A percentile compares a stretch with the other conserved stretches of the same genome.
Evolutionary conservation across 169 alveolate species (phyloP).

Genomic region (Cyclospora cayetanensis): DNA sequence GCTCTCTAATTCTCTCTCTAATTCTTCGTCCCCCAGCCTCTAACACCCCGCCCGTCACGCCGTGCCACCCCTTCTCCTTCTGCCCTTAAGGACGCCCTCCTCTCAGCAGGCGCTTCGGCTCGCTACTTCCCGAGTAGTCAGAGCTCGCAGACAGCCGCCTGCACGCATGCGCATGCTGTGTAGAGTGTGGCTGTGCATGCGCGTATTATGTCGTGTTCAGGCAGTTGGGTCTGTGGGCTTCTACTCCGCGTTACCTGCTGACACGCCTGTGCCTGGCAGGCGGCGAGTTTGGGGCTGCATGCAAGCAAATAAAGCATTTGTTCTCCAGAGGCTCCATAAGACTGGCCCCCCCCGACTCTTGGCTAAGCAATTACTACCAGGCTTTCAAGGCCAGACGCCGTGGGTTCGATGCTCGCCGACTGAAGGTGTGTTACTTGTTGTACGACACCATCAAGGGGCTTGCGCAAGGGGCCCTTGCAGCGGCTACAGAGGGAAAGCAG

Average conservation of each 20-base stretch:
- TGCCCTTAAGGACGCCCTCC: no score
- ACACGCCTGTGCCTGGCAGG: conserved; percentile 10
- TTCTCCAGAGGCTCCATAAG: conserved; percentile 55
- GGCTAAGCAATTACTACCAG: conserved; percentile 67
- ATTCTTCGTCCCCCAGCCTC: no score
- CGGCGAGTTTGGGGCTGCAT: conserved; percentile 57
- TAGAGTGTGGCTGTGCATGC: no score
- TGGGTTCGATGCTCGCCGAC: conserved; percentile 28
- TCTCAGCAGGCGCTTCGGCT: no score
- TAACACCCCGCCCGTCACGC: no score
- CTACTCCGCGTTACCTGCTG: conserved; percentile 52
- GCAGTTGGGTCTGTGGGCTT: conserved; percentile 67
- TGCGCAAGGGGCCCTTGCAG: conserved; percentile 40
- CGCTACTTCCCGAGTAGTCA: no score
- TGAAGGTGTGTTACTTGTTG: neutral
- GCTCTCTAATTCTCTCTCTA: neutral
- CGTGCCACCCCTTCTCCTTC: no score
- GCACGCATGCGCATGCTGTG: no score
- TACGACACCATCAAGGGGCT: conserved; percentile 35
- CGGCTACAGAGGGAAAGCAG: conserved; percentile 17
- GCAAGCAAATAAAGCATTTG: conserved; percentile 48
- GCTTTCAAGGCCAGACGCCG: conserved; percentile 55
- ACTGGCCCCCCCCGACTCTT: conserved; percentile 65
- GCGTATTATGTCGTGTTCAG: no score
- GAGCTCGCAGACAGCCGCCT: no score